Evolutionary conservation across 176 grass and related monocot genomes (phyloP), one percentile per base, ranked within the genome.

Genomic region (Oryza officinalis): DNA sequence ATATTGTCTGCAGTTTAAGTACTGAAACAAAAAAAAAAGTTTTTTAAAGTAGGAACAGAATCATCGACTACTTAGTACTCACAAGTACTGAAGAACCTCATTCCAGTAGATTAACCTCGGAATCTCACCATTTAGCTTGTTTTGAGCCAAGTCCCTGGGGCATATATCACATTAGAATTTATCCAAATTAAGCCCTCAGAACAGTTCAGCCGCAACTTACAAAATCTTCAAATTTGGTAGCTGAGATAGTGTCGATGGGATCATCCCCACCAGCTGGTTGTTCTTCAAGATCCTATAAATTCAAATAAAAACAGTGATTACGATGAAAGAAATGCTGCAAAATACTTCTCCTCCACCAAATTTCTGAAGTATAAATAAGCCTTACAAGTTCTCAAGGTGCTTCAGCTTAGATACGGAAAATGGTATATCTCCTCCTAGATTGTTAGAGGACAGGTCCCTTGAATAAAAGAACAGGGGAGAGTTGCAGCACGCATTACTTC

Each of bases 71-170:
- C 22, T 61, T 25, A 61, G 57, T 25, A 83, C 95, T 92, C 76
- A 99, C 97, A 99, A 18, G 78, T 99, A 99, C 38, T 96, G 97
- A 69, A 99, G 87, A 83, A 99, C 91, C 82, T 99, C 97, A 35
- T 96, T 99, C 97, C 97, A 99, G 63, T 96, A 99, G 26, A 99
- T 99, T 25, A 99, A 88, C 69, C 93, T 90, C 5, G 93, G 93
- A 63, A 99, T 99, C 66, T 99, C 97, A 9, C 97, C 97, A 82
- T 84, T 96, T 63, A 99, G 77, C 68, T 86, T 91, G 68, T 99
- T 99, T 85, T 99, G 91, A 66, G 97, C 97, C 67, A 99, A 83
- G 64, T 99, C 97, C 88, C 97, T 99, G 49, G 10, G 80, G 28
- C 20, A 75, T 14, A 20, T 27, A 64, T 69, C 41, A 41, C 68